phyloP scores from a whole-genome alignment of 768 basidiomycete genomes.

The Leccinum olivaceopallidum region DNA sequence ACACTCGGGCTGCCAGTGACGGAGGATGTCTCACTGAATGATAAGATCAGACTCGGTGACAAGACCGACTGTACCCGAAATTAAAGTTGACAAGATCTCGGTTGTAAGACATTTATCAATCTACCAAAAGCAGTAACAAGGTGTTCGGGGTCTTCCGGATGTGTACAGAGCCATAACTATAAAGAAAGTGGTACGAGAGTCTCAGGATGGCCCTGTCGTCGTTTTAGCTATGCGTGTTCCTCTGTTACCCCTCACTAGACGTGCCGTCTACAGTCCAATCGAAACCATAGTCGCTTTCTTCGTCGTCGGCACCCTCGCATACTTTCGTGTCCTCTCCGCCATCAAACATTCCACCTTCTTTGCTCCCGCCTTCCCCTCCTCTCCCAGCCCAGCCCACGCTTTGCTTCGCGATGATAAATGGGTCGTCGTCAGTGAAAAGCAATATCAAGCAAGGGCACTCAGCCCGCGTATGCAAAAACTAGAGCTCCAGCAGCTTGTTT shows the following conservation, averaged over 20 bases:
- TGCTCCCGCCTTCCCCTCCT: constrained; percentile 46
- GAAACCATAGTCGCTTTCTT: constrained; percentile 92
- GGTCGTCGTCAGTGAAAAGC: constrained; percentile 59
- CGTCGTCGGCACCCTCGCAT: constrained; percentile 87
- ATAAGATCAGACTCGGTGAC: neutral
- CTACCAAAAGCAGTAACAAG: constrained; percentile 9
- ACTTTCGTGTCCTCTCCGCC: constrained; percentile 89
- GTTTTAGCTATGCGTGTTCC: constrained; percentile 51
- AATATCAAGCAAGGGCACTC: constrained; percentile 39
- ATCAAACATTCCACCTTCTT: constrained; percentile 89
- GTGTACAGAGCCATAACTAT: neutral
- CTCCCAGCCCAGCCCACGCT: constrained; percentile 57
- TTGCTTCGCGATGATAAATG: constrained; percentile 58
- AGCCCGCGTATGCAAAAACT: constrained; percentile 39
- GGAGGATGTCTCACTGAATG: neutral
- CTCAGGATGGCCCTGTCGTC: neutral
- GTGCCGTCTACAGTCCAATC: constrained; percentile 75
- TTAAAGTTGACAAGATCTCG: neutral
- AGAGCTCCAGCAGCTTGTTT: constrained; percentile 75
- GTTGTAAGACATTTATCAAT: constrained; percentile 1
- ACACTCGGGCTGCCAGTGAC: neutral
- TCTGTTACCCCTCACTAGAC: constrained; percentile 66
- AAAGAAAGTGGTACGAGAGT: constrained; percentile 30
- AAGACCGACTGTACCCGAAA: neutral
- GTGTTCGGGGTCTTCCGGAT: constrained; percentile 28